Evolutionary conservation across 2,329 filamentous ascomycete genomes (phyloP).

Genomic region (Apiospora phragmitis): DNA sequence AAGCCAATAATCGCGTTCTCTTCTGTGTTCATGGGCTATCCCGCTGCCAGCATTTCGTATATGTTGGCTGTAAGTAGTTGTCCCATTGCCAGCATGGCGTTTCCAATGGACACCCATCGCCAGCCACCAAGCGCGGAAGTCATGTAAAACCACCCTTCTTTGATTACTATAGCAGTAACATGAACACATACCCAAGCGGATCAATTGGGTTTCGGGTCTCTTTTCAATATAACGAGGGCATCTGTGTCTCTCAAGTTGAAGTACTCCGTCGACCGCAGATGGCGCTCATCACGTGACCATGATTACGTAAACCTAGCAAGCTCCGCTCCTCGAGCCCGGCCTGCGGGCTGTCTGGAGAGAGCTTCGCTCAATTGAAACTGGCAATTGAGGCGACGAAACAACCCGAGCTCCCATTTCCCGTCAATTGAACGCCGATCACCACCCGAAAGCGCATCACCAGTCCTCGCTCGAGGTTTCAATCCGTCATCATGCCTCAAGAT

Average conservation of each 20-base stretch:
- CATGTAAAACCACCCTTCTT: too few species aligned
- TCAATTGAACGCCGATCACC: slow-evolving; percentile 7
- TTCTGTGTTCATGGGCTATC: neutral
- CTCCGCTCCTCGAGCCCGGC: neutral
- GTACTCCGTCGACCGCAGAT: neutral
- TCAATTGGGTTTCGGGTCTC: too few species aligned
- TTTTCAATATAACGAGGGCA: neutral
- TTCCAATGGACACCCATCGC: neutral
- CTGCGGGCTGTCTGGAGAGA: neutral
- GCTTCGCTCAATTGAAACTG: neutral
- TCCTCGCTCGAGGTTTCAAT: neutral
- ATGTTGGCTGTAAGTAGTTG: neutral
- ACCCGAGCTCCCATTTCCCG: neutral
- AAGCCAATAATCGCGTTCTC: too few species aligned
- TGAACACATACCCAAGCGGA: too few species aligned
- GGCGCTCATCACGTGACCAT: neutral
- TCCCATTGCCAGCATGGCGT: neutral
- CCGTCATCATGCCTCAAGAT: slow-evolving; percentile 85
- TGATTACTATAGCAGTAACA: too few species aligned
- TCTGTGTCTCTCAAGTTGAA: neutral
- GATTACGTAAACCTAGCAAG: slow-evolving; percentile 9
- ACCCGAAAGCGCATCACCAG: neutral
- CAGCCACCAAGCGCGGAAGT: too few species aligned
- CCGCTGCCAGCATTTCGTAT: neutral
- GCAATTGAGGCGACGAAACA: neutral